Conservation (phyloP, 2,329 filamentous ascomycete genomes). For the Tolypocladium inflatum region DNA sequence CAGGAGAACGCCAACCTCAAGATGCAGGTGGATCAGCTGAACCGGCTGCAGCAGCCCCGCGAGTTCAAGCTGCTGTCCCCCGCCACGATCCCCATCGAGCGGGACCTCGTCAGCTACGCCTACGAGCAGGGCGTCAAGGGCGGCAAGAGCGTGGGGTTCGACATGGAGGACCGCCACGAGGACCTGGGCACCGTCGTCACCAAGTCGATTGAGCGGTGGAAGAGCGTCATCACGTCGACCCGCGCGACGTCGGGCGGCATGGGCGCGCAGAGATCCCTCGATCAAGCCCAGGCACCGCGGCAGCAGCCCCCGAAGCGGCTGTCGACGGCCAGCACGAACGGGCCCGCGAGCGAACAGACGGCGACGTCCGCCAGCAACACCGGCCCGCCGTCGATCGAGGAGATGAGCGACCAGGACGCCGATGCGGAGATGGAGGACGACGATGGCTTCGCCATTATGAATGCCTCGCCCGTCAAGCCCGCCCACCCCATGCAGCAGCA, state of each 20-base stretch:
- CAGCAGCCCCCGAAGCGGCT: constrained; percentile 16
- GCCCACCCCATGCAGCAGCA: constrained; percentile 28
- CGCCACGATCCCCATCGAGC: constrained; percentile 40
- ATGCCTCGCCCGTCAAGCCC: constrained; percentile 27
- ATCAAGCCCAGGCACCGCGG: constrained; percentile 18
- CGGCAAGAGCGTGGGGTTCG: constrained; percentile 32
- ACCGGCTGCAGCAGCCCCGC: constrained; percentile 47
- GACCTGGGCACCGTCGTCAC: constrained; percentile 43
- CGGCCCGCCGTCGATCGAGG: constrained; percentile 30
- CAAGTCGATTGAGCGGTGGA: constrained; percentile 52
- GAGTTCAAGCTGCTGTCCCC: constrained; percentile 48
- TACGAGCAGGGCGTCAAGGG: constrained; percentile 35
- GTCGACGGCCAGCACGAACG: constrained; percentile 26
- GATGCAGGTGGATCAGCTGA: constrained; percentile 49
- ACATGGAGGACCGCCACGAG: constrained; percentile 38
- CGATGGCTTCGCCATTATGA: constrained; percentile 43
- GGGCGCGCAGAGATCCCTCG: constrained; percentile 39
- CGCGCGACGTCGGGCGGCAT: constrained; percentile 35
- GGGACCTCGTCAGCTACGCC: constrained; percentile 35
- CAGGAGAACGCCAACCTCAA: constrained; percentile 50
- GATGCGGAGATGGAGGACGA: constrained; percentile 50
- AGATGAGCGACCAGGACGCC: constrained; percentile 35
- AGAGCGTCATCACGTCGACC: constrained; percentile 45
- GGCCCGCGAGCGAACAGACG: constrained; percentile 22
- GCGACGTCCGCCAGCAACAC: constrained; percentile 22